Evolutionary conservation across 192 early-diverging fungal species (phyloP).

Genomic region (Mycoemilia scoparia): DNA sequence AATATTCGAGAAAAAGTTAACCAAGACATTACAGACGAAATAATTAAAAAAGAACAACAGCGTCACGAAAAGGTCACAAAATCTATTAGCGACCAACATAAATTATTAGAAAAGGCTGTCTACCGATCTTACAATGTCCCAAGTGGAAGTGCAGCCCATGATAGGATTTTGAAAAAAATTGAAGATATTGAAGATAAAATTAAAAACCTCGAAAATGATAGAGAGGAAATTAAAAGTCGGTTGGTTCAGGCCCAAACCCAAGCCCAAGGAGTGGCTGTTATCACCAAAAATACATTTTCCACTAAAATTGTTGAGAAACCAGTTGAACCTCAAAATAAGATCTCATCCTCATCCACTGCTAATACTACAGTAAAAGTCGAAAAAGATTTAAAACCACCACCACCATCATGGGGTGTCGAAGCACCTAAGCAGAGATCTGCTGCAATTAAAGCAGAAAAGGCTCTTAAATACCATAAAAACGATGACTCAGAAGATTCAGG

Average conservation of each 20-base stretch:
- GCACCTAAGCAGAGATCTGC: background rate
- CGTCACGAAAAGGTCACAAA: too few species aligned
- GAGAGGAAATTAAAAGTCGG: constrained; percentile 8
- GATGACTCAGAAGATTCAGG: background rate
- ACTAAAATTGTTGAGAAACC: background rate
- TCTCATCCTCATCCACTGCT: background rate
- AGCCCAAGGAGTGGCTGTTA: background rate
- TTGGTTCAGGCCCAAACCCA: constrained; percentile 6
- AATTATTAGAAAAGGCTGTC: too few species aligned
- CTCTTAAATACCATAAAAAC: constrained; percentile 1
- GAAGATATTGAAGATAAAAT: constrained; percentile 4
- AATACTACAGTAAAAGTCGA: background rate
- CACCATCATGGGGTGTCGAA: constrained; percentile 8
- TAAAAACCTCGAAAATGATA: constrained; percentile 9
- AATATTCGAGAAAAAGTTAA: too few species aligned
- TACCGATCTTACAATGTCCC: constrained; percentile 27
- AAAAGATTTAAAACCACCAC: constrained; percentile 3
- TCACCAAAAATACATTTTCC: background rate
- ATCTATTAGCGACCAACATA: too few species aligned
- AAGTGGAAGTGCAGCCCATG: constrained; percentile 14
- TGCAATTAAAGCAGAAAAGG: constrained; percentile 1
- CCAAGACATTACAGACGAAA: too few species aligned
- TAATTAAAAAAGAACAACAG: too few species aligned
- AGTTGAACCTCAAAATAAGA: background rate
- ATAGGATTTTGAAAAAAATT: too few species aligned